Evolutionary conservation across 257 asterid genomes (phyloP).

Genomic region (Nicotiana paniculata): DNA sequence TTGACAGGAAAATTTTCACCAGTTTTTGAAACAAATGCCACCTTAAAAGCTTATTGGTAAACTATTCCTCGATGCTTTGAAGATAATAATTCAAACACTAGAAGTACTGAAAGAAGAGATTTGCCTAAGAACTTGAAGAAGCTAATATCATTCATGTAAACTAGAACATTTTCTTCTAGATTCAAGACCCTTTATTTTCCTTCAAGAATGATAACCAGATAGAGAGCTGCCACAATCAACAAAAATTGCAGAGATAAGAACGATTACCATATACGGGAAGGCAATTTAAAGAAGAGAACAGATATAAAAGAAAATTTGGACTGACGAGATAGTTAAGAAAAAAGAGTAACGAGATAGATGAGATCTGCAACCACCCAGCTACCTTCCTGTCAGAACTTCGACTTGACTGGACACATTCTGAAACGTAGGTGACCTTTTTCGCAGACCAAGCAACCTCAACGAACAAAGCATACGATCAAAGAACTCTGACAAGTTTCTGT

Average conservation of each 20-base stretch:
- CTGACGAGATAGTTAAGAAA: neutral
- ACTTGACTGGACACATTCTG: conserved; percentile 53
- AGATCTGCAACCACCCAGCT: neutral
- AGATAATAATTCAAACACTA: neutral
- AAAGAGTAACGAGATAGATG: neutral
- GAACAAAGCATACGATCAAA: conserved; percentile 61
- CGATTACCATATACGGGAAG: neutral
- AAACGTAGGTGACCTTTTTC: conserved; percentile 48
- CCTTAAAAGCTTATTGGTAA: neutral
- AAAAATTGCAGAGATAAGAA: neutral
- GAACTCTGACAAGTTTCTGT: conserved; percentile 32
- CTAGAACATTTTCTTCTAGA: neutral
- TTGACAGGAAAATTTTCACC: neutral
- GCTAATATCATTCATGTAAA: neutral
- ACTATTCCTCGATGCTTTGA: neutral
- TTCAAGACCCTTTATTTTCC: neutral
- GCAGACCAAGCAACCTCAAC: conserved; percentile 54
- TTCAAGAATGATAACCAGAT: neutral
- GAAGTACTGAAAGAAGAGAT: neutral
- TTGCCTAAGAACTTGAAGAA: neutral
- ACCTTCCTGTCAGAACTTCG: conserved; percentile 67
- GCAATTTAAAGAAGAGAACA: neutral
- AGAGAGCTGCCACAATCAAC: neutral
- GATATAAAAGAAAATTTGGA: neutral
- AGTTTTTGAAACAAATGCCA: neutral